These are phyloP conservation scores for Tremellales sp. DNA, from an alignment of 1,284 basidiomycete genomes.

Conservation along the genomic window DNA sequence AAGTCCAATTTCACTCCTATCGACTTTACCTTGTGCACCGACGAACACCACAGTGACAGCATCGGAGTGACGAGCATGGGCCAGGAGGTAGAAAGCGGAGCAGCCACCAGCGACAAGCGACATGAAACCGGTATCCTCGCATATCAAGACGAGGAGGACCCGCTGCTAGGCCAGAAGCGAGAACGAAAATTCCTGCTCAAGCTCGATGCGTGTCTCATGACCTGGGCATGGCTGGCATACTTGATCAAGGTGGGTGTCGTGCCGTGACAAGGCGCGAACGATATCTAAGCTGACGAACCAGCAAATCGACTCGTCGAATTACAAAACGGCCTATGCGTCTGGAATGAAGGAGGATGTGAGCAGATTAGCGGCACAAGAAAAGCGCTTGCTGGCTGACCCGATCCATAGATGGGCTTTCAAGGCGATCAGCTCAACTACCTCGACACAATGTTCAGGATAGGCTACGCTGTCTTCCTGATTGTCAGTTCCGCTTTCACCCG, in stretches of 20 bases:
- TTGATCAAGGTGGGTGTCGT: conserved; percentile 10
- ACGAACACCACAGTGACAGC: too few species aligned
- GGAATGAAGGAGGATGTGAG: conserved; percentile 19
- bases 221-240: conserved; percentile 14
- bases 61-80: too few species aligned
- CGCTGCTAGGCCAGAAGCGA: conserved; percentile 5
- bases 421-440: conserved; percentile 21
- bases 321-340: conserved; percentile 11
- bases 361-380: too few species aligned
- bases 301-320: conserved; percentile 13
- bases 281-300: not conserved
- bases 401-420: conserved; percentile 1
- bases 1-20: too few species aligned
- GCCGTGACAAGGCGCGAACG: not conserved
- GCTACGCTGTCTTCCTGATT: conserved; percentile 18
- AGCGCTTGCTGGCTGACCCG: not conserved
- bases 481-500: not conserved
- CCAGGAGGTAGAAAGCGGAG: too few species aligned
- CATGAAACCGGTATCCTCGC: too few species aligned
- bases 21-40: too few species aligned
- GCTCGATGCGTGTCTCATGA: conserved; percentile 10
- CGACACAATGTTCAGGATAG: conserved; percentile 36
- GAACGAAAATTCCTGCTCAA: conserved; percentile 8
- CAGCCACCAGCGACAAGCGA: too few species aligned
- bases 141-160: conserved; percentile 1